Evolutionary conservation across 1,284 basidiomycete genomes (phyloP).

Genomic region (Hemileia vastatrix): DNA sequence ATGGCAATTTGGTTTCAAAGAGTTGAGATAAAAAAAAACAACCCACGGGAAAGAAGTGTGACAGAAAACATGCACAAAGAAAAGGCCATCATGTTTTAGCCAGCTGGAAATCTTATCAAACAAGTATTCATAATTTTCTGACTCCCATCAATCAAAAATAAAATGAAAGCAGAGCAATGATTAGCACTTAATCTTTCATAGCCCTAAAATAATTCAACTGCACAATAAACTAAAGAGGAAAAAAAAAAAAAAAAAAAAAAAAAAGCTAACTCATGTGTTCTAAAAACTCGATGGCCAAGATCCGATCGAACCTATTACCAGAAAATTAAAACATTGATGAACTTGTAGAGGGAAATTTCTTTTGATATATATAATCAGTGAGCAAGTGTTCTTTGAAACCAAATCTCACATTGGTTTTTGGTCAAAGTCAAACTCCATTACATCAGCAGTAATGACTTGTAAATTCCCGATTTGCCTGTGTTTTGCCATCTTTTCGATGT

Average conservation of each 20-base stretch:
- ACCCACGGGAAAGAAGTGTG: constrained; percentile 45
- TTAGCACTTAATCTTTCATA: no score
- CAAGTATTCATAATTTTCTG: constrained; percentile 57
- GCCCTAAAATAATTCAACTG: no score
- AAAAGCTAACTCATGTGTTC: constrained; percentile 57
- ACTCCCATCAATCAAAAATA: no score
- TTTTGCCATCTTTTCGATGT: constrained; percentile 56
- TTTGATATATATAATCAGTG: no score
- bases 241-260: neutral
- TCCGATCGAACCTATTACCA: constrained; percentile 65
- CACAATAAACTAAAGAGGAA: no score
- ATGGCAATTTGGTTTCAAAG: neutral
- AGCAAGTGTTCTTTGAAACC: no score
- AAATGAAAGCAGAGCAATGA: no score
- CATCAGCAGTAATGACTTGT: constrained; percentile 61
- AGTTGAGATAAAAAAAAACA: neutral
- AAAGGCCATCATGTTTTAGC: constrained; percentile 52
- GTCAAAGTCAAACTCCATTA: constrained; percentile 58
- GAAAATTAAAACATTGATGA: constrained; percentile 5
- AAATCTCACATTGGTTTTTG: no score
- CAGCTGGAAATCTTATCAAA: constrained; percentile 60
- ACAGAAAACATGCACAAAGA: constrained; percentile 70
- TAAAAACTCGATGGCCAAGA: constrained; percentile 72
- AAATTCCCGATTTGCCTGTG: constrained; percentile 55
- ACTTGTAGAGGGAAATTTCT: no score